Evolutionary conservation across 208 protist genomes (phyloP).

Genomic region (Naegleria lovaniensis): DNA sequence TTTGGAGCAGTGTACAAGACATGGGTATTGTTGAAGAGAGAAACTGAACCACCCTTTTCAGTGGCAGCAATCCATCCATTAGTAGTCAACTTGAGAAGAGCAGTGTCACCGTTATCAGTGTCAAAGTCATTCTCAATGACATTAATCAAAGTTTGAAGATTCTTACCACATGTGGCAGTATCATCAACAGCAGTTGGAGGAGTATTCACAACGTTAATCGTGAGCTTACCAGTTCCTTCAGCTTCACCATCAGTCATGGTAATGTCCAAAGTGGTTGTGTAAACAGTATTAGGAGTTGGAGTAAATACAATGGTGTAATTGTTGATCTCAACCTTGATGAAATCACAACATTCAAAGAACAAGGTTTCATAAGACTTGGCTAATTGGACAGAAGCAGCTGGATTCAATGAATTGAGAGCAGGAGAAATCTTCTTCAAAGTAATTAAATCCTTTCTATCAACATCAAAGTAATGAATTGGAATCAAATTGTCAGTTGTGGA

Average conservation of each 20-base stretch:
- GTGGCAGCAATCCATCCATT: not conserved
- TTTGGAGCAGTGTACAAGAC: not conserved
- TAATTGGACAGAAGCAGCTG: not conserved
- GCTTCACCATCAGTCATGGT: not conserved
- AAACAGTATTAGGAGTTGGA: not conserved
- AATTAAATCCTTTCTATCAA: not conserved
- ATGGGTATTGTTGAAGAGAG: not conserved
- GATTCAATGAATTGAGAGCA: too few relatives aligned
- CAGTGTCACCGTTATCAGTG: not conserved
- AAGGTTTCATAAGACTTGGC: not conserved
- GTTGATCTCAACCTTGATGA: not conserved
- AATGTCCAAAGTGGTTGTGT: not conserved
- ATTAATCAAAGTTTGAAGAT: not conserved
- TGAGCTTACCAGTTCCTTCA: not conserved
- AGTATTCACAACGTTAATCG: not conserved
- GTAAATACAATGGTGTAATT: not conserved
- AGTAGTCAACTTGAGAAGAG: not conserved
- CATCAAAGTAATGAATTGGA: not conserved
- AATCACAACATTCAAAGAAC: not conserved
- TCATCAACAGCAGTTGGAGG: slow-evolving; percentile 11
- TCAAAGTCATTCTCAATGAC: slow-evolving; percentile 18
- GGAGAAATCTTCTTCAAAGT: not conserved
- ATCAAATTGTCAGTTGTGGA: not conserved
- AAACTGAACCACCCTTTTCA: not conserved
- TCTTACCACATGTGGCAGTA: not conserved